phyloP scores from a whole-genome alignment of 345 rosid species.

The Laguncularia racemosa region DNA sequence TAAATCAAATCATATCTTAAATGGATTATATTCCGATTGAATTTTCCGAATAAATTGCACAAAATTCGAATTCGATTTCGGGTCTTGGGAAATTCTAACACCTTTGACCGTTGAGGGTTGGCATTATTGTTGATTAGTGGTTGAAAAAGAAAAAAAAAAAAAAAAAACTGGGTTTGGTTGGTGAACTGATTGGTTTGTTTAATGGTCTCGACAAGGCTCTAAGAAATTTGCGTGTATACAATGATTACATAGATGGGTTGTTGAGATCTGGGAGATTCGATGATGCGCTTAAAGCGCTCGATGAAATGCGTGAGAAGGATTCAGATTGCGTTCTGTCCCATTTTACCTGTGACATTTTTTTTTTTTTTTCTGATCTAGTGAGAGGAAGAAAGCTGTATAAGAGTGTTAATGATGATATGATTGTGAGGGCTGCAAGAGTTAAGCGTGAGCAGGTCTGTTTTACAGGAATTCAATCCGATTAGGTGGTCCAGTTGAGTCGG shows the following conservation, averaged over 20 bases:
- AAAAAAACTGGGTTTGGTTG: conserved; percentile 35
- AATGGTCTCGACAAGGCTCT: conserved; percentile 22
- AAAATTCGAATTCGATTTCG: too few relatives aligned
- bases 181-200: conserved; percentile 35
- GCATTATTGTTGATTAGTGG: conserved; percentile 37
- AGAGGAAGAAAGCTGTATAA: conserved; percentile 18
- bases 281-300: conserved; percentile 70
- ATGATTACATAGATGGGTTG: conserved; percentile 26
- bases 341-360: conserved; percentile 34
- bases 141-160: too few relatives aligned
- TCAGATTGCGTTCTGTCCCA: conserved; percentile 34
- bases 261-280: conserved; percentile 28
- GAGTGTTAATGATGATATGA: conserved; percentile 27
- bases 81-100: too few relatives aligned
- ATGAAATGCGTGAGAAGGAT: conserved; percentile 57
- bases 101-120: conserved; percentile 36
- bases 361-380: conserved; percentile 32
- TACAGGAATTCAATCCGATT: conserved; percentile 33
- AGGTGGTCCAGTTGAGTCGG: conserved; percentile 34
- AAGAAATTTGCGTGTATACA: conserved; percentile 35
- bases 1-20: too few relatives aligned
- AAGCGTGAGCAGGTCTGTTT: conserved; percentile 39
- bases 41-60: too few relatives aligned
- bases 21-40: too few relatives aligned
- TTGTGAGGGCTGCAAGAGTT: conserved; percentile 20